Base-by-base conservation (phyloP, 192 early-diverging fungal species). In the Lunasporangiospora selenospora region DNA sequence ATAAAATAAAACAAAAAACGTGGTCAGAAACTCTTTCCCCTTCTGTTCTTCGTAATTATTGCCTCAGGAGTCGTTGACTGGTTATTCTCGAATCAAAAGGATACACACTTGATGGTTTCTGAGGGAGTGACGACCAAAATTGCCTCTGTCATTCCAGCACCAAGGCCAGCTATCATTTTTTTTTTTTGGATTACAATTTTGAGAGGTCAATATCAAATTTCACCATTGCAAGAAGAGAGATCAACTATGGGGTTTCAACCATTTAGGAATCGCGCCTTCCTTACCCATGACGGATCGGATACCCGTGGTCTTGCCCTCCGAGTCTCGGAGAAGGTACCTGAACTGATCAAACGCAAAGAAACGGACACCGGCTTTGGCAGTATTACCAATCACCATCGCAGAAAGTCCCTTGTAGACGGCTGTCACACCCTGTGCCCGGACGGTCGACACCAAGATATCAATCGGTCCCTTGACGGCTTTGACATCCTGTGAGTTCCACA, bases 291-390 rank as follows among this genome's bases (percentile, higher is more conserved):
- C 70, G 53, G 84, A 87, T 67, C 84, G 80, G 1, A 76, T 39
- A 18, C 87, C 89, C 2, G 84, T 84, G 31, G 95, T 69, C 38
- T 89, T 85, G 18, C 92, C 95, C 11, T 92, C 66, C 4, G 80
- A 73, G 50, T 92, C 92, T 13, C 82, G 81, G 39, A 99, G 80
- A 19, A 75, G 54, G 24, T 81, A 75, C 64, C 92, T 92, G 57
- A 93, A 88, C 37, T 89, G 86, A 55, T 97, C 95, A 76, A 95
- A 97, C 12, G 94, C 84, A 19, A 96, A 81, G 76, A 99, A 99
- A 3, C 95, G 88, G 1, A 97, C 93, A 4, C 90, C 95, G 0
- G 95, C 95, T 64, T 97, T 97, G 51, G 85, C 88, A 1, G 95
- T 92, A 50, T 90, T 98, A 10, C 97, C 97, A 58, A 94, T 85